Evolutionary conservation across 2,329 filamentous ascomycete species (phyloP).

Genomic region (Trichophyton simii): DNA sequence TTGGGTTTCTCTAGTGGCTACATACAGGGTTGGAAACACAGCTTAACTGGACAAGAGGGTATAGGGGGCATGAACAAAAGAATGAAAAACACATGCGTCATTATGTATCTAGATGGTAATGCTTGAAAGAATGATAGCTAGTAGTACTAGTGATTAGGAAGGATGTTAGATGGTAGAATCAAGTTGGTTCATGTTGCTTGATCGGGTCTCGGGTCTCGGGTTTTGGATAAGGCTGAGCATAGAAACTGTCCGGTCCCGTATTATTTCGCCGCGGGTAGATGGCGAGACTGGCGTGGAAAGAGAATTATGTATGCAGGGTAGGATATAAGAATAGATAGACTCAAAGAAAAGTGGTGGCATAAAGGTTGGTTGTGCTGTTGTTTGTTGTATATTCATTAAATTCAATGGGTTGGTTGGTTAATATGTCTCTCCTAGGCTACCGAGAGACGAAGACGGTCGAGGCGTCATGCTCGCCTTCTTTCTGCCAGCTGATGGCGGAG

Average conservation of each 20-base stretch:
- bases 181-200: neutral
- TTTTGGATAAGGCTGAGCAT: neutral
- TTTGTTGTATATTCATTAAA: neutral
- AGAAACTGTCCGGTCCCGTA: neutral
- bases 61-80: neutral
- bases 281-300: neutral
- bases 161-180: neutral
- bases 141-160: neutral
- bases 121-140: neutral
- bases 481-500: constrained; percentile 32
- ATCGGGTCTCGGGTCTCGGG: neutral
- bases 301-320: neutral
- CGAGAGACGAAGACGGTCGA: constrained; percentile 1
- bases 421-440: constrained; percentile 12
- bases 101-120: constrained; percentile 4
- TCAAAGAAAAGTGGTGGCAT: neutral
- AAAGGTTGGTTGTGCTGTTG: neutral
- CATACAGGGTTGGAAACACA: neutral
- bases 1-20: neutral
- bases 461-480: neutral
- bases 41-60: neutral
- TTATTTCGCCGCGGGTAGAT: neutral
- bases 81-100: constrained; percentile 2
- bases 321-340: too few relatives aligned
- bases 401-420: neutral